phyloP scores from a whole-genome alignment of 768 basidiomycete species.

The Tylopilus intermedius region DNA sequence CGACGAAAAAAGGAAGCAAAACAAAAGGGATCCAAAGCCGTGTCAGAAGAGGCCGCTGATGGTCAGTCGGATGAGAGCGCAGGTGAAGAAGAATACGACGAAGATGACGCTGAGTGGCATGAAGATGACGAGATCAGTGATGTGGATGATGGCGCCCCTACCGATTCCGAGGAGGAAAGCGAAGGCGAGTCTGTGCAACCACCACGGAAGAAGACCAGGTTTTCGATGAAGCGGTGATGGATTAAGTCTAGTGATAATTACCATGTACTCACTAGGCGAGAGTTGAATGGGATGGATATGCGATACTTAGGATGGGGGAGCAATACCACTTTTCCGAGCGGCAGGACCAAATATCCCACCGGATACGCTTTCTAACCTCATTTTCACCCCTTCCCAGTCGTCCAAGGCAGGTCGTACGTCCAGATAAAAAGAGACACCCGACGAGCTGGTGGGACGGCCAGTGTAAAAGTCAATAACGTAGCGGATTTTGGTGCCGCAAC shows the following conservation, averaged over 20 bases:
- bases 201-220: constrained; percentile 54
- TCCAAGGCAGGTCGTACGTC: constrained; percentile 94
- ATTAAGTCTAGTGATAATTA: constrained; percentile 8
- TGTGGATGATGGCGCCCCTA: constrained; percentile 41
- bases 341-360: constrained; percentile 29
- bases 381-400: constrained; percentile 87
- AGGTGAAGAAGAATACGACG: constrained; percentile 34
- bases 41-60: constrained; percentile 31
- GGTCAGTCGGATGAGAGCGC: constrained; percentile 41
- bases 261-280: constrained; percentile 6
- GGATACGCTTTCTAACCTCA: constrained; percentile 66
- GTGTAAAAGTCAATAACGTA: constrained; percentile 99
- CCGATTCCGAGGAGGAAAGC: constrained; percentile 39
- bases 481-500: constrained; percentile 82
- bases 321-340: constrained; percentile 16
- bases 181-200: constrained; percentile 45
- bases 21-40: constrained; percentile 23
- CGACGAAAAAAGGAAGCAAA: constrained; percentile 63
- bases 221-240: constrained; percentile 43
- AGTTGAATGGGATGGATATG: constrained; percentile 7
- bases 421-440: constrained; percentile 79
- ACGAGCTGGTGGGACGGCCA: constrained; percentile 50
- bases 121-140: constrained; percentile 65
- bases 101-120: constrained; percentile 43
- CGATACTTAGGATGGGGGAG: constrained; percentile 13